These are phyloP conservation scores for Lasiosphaeris hirsuta DNA, from an alignment of 495 filamentous ascomycete genomes.

Conservation along the genomic window DNA sequence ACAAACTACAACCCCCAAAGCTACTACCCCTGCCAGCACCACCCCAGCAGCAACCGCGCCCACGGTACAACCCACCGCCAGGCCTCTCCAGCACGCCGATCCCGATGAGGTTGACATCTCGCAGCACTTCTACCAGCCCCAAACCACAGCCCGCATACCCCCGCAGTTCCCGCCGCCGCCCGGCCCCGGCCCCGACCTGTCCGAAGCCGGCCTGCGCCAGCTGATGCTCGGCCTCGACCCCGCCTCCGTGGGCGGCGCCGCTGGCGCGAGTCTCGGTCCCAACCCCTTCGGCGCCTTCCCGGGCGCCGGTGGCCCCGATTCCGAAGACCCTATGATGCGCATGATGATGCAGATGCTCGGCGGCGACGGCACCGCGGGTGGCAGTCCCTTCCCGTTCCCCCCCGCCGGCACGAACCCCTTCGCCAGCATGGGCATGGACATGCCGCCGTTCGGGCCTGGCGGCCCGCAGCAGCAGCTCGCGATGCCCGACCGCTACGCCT, in stretches of 20 bases:
- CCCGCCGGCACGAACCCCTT: constrained; percentile 21
- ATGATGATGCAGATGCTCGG: constrained; percentile 36
- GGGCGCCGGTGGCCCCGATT: constrained; percentile 24
- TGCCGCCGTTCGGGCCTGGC: constrained; percentile 7
- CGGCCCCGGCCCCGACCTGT: constrained; percentile 16
- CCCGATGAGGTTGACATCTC: constrained; percentile 75
- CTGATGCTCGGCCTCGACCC: constrained; percentile 44
- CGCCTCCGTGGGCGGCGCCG: constrained; percentile 16
- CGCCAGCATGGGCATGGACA: constrained; percentile 30
- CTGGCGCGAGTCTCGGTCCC: constrained; percentile 23
- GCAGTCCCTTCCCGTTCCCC: constrained; percentile 8
- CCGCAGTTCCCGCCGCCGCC: constrained; percentile 20
- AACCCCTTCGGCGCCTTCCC: constrained; percentile 34
- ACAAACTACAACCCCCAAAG: constrained; percentile 9
- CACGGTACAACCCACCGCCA: background rate
- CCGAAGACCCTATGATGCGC: constrained; percentile 31
- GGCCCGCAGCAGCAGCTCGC: constrained; percentile 20
- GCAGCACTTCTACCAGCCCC: constrained; percentile 52
- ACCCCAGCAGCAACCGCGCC: constrained; percentile 17
- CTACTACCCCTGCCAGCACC: constrained; percentile 3
- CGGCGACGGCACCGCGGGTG: constrained; percentile 17
- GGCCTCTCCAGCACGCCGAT: constrained; percentile 43
- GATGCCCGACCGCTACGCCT: constrained; percentile 43
- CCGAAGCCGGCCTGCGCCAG: constrained; percentile 43
- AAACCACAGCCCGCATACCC: constrained; percentile 31